Evolutionary conservation across 1,284 basidiomycete genomes (phyloP), one percentile per base, ranked within the genome.

Genomic region (Cerioporus squamosus): DNA sequence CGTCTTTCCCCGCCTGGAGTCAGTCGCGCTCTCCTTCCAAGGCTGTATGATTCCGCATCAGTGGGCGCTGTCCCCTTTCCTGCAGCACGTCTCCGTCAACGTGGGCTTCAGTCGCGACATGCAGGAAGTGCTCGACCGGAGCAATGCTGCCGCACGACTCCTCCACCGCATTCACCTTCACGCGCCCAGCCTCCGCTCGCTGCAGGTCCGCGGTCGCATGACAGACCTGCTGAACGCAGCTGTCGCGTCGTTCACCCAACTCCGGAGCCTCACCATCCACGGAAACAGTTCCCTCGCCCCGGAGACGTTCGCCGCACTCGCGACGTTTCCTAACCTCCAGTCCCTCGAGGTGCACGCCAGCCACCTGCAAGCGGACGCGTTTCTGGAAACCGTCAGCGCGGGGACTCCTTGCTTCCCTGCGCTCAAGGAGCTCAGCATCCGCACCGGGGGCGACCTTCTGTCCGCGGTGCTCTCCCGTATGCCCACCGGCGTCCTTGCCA

Each of bases 261-360:
- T 87, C 20, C 72, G 71, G 33, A 72, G 70, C 3, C 72, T 86
- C 24, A 79, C 76, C 3, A 70, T 87, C 31, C 75, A 77, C 29
- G 70, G 79, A 22, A 80, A 81, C 15, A 60, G 64, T 3, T 77
- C 77, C 15, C 67, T 87, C 54, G 73, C 73, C 20, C 67, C 68
- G 26, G 70, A 73, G 20, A 77, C 78, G 6, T 64, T 87, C 33
- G 66, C 73, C 39, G 74, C 77, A 2, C 68, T 85, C 45, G 73
- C 77, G 10, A 57, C 63, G 2, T 79, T 86, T 43, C 78, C 79
- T 2, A 50, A 56, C 39, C 76, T 87, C 48, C 62, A 66, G 42
- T 71, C 79, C 33, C 73, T 87, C 31, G 75, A 80, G 53, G 60
- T 86, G 12, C 83, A 86, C 59, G 79, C 80, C 1, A 72, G 74